Conservation (phyloP, 495 filamentous ascomycete species). For the Parmelia sp. region DNA sequence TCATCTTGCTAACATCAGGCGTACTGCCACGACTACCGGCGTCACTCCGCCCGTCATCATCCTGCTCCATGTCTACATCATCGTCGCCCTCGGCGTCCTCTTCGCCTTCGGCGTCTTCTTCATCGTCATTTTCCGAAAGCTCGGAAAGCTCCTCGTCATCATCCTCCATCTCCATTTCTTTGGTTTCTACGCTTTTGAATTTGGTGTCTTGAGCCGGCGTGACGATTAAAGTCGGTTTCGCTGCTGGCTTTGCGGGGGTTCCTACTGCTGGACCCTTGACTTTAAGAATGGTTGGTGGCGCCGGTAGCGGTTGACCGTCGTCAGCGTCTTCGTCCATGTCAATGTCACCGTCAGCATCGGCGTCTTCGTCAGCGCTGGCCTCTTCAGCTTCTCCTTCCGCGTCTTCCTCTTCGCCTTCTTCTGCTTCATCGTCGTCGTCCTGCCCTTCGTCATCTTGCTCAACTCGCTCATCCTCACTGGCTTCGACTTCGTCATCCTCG, state of each 20-base stretch:
- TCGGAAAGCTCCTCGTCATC: constrained; percentile 47
- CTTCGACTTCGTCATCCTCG: constrained; percentile 43
- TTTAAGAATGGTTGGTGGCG: constrained; percentile 29
- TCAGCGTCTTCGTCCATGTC: constrained; percentile 57
- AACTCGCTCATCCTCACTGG: constrained; percentile 33
- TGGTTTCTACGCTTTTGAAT: constrained; percentile 51
- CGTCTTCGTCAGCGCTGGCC: constrained; percentile 34
- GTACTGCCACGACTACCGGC: constrained; percentile 56
- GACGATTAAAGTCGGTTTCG: constrained; percentile 35
- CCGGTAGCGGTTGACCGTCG: constrained; percentile 35
- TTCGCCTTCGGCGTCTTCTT: constrained; percentile 45
- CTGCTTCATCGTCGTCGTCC: constrained; percentile 54
- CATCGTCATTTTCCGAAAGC: constrained; percentile 45
- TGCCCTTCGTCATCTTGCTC: constrained; percentile 49
- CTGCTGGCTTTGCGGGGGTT: constrained; percentile 23
- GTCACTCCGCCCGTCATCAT: constrained; percentile 54
- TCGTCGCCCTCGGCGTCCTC: constrained; percentile 48
- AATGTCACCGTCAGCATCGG: constrained; percentile 44
- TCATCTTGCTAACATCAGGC: constrained; percentile 78
- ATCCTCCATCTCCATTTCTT: constrained; percentile 53
- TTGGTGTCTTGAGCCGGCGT: constrained; percentile 35
- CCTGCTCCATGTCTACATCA: constrained; percentile 53
- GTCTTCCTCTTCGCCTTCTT: constrained; percentile 48
- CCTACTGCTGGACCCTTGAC: constrained; percentile 23
- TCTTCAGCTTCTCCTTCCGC: constrained; percentile 54